Base-by-base conservation (phyloP, 2,329 filamentous ascomycete species). In the Diaporthe caulivora region DNA sequence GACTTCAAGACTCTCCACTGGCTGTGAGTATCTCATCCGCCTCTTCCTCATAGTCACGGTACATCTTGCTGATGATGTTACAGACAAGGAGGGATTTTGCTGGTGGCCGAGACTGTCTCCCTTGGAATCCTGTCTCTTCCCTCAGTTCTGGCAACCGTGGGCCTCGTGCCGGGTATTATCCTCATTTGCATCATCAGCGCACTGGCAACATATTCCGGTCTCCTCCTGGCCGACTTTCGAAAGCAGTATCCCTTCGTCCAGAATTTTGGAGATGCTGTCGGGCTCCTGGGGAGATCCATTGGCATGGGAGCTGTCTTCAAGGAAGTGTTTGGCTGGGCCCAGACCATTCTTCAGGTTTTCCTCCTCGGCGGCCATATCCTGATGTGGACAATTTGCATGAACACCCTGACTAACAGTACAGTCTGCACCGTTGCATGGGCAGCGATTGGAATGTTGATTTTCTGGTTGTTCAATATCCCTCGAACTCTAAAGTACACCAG, bases 341-440 rank as follows among this genome's bases (percentile, higher is more conserved):
- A 88, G 76, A 81, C 86, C 10, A 78, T 90, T 21, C 87, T 90
- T 76, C 81, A 91, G 21, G 78, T 91, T 29, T 91, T 91, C 81
- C 85, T 90, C 78, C 88, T 90, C 85, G 88, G 85, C 7, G 88
- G 87, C 49, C 90, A 92, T 78, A 81, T 91, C n/a, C 81, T 69
- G 2, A 69, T 69, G 65, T 69, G 65, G 65, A 69, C 2, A 79
- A 78, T 67, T 13, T 42, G 44, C 55, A 73, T 75, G 26, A 79
- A 69, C n/a, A 89, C 87, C 1, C 83, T 93, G 55, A 91, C 90
- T 0, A 80, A 85, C 31, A 87, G 90, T 77, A 87, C 86, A 0
- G 86, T 87, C 0, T 94, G 91, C 80, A 91, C 90, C 5, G 89
- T 93, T 72, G 84, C 90, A 0, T 93, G 90, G 82, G 89, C 87